Conservation (phyloP, 805 yeast genomes). For the Ogataea nonfermentans region DNA sequence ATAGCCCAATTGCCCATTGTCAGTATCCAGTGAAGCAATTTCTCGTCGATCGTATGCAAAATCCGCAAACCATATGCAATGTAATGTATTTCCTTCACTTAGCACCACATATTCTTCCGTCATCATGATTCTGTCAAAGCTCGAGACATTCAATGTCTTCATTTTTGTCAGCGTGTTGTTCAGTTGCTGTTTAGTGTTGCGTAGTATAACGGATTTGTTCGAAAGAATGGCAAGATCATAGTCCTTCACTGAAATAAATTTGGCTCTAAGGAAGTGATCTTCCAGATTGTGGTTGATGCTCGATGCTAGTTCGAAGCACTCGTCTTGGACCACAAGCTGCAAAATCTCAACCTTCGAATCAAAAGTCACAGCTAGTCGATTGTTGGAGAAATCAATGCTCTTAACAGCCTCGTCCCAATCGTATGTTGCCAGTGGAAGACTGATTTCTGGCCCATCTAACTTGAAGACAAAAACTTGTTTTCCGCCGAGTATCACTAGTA, state of each 20-base stretch:
- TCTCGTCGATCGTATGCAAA: conserved; percentile 1
- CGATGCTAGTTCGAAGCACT: conserved; percentile 15
- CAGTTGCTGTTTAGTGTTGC: conserved; percentile 9
- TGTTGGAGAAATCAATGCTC: conserved; percentile 19
- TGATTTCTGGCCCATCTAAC: conserved; percentile 5
- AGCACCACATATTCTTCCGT: conserved; percentile 5
- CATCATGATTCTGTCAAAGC: conserved; percentile 4
- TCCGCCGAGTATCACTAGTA: conserved; percentile 17
- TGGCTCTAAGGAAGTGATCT: conserved; percentile 20
- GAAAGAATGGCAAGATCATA: conserved; percentile 28
- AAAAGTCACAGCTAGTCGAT: conserved; percentile 19
- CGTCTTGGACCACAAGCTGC: conserved; percentile 14
- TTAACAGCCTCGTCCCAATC: conserved; percentile 16
- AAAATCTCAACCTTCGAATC: conserved; percentile 20
- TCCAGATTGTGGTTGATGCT: conserved; percentile 17
- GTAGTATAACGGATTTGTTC: conserved; percentile 22
- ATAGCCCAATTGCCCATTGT: conserved; percentile 2
- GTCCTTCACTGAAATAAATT: conserved; percentile 16
- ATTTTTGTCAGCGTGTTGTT: conserved; percentile 5
- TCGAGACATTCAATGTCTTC: not conserved
- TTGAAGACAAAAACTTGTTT: conserved; percentile 14
- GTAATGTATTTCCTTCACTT: conserved; percentile 1
- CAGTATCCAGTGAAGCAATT: not conserved
- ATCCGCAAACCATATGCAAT: conserved; percentile 6
- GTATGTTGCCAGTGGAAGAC: conserved; percentile 9